A percentile compares a stretch with the other conserved stretches of the same genome.
Evolutionary conservation across 345 rosid species (phyloP).

Genomic region (Erucastrum elatum): DNA sequence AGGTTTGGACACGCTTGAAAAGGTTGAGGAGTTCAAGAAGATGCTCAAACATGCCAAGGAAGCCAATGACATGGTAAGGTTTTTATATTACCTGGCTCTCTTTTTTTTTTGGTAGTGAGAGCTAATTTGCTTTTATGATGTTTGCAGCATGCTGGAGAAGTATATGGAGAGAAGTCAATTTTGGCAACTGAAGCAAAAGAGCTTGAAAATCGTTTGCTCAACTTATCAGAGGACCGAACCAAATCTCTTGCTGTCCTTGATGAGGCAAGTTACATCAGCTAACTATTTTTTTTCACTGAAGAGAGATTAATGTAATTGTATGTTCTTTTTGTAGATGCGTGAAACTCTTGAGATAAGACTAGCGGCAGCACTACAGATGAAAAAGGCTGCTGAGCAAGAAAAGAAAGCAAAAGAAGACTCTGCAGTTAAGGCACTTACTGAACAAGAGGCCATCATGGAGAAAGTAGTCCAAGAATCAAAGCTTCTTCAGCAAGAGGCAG

Average conservation of each 20-base stretch:
- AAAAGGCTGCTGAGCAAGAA: slow-evolving; percentile 61
- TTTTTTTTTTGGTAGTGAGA: neutral
- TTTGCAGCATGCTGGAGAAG: slow-evolving; percentile 87
- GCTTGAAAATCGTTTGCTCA: slow-evolving; percentile 69
- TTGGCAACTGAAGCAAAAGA: slow-evolving; percentile 78
- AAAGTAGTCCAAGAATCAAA: slow-evolving; percentile 72
- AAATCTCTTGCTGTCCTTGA: slow-evolving; percentile 64
- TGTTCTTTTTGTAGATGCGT: slow-evolving; percentile 53
- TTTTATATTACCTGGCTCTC: slow-evolving; percentile 13
- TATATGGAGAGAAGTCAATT: slow-evolving; percentile 83
- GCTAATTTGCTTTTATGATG: slow-evolving; percentile 16
- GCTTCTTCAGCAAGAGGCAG: slow-evolving; percentile 62
- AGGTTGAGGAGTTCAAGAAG: slow-evolving; percentile 63
- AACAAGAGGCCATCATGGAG: slow-evolving; percentile 71
- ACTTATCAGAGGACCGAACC: slow-evolving; percentile 72
- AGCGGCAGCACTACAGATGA: slow-evolving; percentile 55
- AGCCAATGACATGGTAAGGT: slow-evolving; percentile 70
- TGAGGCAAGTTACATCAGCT: slow-evolving; percentile 49
- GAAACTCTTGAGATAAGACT: slow-evolving; percentile 60
- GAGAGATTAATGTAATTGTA: slow-evolving; percentile 1
- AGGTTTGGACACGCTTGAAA: slow-evolving; percentile 53
- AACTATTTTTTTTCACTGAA: neutral
- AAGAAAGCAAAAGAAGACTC: slow-evolving; percentile 60
- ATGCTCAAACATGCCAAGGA: slow-evolving; percentile 68
- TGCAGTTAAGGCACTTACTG: slow-evolving; percentile 54